phyloP scores from a whole-genome alignment of 768 basidiomycete species.

The Calocybe cyanea region DNA sequence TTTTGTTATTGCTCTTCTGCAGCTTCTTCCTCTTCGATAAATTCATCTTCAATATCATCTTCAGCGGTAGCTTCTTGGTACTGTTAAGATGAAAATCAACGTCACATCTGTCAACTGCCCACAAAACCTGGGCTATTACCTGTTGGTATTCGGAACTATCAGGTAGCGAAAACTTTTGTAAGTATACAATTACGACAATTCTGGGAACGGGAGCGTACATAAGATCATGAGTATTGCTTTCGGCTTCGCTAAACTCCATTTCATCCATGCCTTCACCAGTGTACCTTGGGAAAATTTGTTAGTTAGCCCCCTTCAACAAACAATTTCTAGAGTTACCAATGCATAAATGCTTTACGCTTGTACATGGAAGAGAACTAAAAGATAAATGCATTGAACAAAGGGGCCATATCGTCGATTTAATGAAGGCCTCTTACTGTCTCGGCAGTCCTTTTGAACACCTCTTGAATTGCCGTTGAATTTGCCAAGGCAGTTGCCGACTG shows the following conservation, averaged over 20 bases:
- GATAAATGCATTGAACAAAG: slow-evolving; percentile 4
- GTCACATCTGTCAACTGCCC: neutral
- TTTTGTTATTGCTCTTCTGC: slow-evolving; percentile 12
- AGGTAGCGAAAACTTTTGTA: neutral
- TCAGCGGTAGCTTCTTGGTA: slow-evolving; percentile 58
- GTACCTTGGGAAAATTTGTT: slow-evolving; percentile 40
- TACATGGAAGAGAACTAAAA: slow-evolving; percentile 75
- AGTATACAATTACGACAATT: neutral
- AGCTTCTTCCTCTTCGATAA: slow-evolving; percentile 25
- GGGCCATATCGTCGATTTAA: neutral
- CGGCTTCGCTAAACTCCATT: slow-evolving; percentile 84
- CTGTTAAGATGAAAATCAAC: slow-evolving; percentile 23
- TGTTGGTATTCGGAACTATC: slow-evolving; percentile 88
- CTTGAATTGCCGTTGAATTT: slow-evolving; percentile 84
- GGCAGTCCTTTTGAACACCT: slow-evolving; percentile 74
- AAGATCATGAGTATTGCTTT: slow-evolving; percentile 76
- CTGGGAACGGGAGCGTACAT: slow-evolving; percentile 49
- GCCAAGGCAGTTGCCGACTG: slow-evolving; percentile 68
- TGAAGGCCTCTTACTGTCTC: slow-evolving; percentile 39
- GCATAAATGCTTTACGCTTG: slow-evolving; percentile 81
- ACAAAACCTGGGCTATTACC: slow-evolving; percentile 31
- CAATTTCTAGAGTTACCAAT: slow-evolving; percentile 52
- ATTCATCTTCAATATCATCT: slow-evolving; percentile 38
- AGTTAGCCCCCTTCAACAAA: neutral
- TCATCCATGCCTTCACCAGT: slow-evolving; percentile 89